Evolutionary conservation across 495 filamentous ascomycete species (phyloP), one percentile per base, ranked within the genome.

Genomic region (Penicillium crystallinum): DNA sequence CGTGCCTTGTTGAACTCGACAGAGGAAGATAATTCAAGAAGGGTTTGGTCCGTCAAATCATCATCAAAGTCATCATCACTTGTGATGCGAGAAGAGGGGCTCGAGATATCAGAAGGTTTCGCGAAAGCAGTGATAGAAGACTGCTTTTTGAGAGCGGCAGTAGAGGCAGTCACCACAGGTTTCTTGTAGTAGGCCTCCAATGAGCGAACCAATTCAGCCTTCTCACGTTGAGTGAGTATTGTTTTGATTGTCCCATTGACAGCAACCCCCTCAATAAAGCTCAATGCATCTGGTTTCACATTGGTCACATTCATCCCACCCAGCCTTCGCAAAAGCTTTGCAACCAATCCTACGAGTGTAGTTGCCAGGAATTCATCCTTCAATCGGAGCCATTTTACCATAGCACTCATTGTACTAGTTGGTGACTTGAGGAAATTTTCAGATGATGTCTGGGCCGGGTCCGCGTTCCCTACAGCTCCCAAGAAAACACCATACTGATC

Each of bases 331-430:
- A 97, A 78, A 23, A 97, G 75, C 63, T 92, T 90, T 19, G 74
- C 67, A 23, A 85, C 79, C 19, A 87, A 71, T 11, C 71, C 83
- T 41, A 91, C 87, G 46, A 88, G 80, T 10, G 85, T 86, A 14
- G 73, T 79, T 46, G 87, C 81, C n/a, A 97, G 79, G 56, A 88
- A 96, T 30, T 81, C 78, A 66, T 97, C 91, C 53, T 88, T 83
- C 4, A 97, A 73, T 52, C 91, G 79, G 11, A 97, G 73, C 88
- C 91, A 92, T 63, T 86, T 88, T 11, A 85, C 82, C 68, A 95
- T 82, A 14, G 73, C 77, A 58, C 76, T 74, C 64, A 90, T 84
- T 11, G 85, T 81, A 39, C 63, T 60, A 9, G 79, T 84, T 1
- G 90, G 85, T 9, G 82, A 73, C 57, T 78, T 85, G 11, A 75